These are phyloP conservation scores for Aureobasidium lini DNA, from an alignment of 2,329 filamentous ascomycete genomes.

Conservation along the genomic window DNA sequence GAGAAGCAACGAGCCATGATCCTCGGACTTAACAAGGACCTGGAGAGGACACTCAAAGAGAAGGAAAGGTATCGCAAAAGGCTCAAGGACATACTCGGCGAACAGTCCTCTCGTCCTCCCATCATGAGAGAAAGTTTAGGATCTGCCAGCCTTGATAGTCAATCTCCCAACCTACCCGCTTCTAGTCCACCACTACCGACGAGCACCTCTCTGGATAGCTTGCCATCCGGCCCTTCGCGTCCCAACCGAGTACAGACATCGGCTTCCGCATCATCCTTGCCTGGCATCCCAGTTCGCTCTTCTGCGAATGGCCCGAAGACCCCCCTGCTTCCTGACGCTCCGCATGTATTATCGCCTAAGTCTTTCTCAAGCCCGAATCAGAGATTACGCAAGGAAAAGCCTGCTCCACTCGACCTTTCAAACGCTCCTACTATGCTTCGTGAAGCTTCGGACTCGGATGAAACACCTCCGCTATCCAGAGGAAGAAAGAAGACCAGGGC, in stretches of 20 bases:
- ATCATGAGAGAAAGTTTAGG: constrained; percentile 16
- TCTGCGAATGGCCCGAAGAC: not conserved
- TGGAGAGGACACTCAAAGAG: constrained; percentile 84
- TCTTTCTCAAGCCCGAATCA: constrained; percentile 25
- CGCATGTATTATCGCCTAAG: constrained; percentile 7
- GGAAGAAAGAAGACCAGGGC: constrained; percentile 78
- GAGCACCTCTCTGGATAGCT: constrained; percentile 3
- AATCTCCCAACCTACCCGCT: constrained; percentile 19
- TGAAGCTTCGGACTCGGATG: constrained; percentile 5
- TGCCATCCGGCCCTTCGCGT: constrained; percentile 1
- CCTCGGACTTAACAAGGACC: constrained; percentile 84
- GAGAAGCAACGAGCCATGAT: constrained; percentile 96
- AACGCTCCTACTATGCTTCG: constrained; percentile 4
- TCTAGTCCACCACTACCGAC: constrained; percentile 10
- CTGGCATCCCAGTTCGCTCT: not conserved
- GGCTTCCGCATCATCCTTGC: not conserved
- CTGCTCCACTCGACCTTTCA: constrained; percentile 71
- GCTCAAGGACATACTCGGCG: constrained; percentile 63
- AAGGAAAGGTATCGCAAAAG: constrained; percentile 92
- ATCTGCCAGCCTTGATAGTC: constrained; percentile 21
- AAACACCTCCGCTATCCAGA: constrained; percentile 27
- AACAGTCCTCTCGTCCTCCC: constrained; percentile 30
- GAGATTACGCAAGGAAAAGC: constrained; percentile 65
- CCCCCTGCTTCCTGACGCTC: not conserved
- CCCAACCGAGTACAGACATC: constrained; percentile 10